Evolutionary conservation across 179 eudicot genomes (phyloP).

Genomic region (Spergularia azorica): DNA sequence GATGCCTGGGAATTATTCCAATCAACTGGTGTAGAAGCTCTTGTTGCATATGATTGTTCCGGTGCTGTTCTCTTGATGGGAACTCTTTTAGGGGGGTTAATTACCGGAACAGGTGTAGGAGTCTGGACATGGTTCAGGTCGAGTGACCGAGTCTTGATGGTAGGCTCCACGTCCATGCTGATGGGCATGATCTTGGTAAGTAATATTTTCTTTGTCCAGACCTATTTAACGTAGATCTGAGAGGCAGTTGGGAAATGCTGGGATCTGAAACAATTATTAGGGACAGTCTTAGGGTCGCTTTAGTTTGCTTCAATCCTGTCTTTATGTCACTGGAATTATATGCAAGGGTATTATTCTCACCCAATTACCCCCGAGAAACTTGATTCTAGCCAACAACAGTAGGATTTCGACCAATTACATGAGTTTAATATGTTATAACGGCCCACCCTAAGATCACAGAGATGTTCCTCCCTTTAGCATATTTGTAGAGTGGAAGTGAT

Average conservation of each 20-base stretch:
- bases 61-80: slow-evolving; percentile 96
- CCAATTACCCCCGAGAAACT: background rate
- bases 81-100: slow-evolving; percentile 83
- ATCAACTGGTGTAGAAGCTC: slow-evolving; percentile 96
- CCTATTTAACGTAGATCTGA: too few species aligned
- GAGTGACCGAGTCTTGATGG: slow-evolving; percentile 74
- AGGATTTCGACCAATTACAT: too few species aligned
- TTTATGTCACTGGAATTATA: background rate
- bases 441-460: background rate
- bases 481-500: background rate
- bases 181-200: slow-evolving; percentile 98
- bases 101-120: slow-evolving; percentile 92
- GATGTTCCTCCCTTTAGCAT: background rate
- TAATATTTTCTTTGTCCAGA: background rate
- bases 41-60: slow-evolving; percentile 92
- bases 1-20: slow-evolving; percentile 99
- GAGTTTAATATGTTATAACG: too few species aligned
- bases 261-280: too few species aligned
- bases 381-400: background rate
- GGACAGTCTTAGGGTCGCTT: too few species aligned
- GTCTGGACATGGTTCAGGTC: slow-evolving; percentile 70
- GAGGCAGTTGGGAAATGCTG: too few species aligned
- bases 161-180: slow-evolving; percentile 89
- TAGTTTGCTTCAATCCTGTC: too few species aligned
- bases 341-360: background rate